A percentile compares a stretch with the other conserved stretches of the same genome.
These are phyloP conservation scores for Colletotrichum noveboracense DNA, from an alignment of 2,329 filamentous ascomycete genomes.

Conservation along the genomic window DNA sequence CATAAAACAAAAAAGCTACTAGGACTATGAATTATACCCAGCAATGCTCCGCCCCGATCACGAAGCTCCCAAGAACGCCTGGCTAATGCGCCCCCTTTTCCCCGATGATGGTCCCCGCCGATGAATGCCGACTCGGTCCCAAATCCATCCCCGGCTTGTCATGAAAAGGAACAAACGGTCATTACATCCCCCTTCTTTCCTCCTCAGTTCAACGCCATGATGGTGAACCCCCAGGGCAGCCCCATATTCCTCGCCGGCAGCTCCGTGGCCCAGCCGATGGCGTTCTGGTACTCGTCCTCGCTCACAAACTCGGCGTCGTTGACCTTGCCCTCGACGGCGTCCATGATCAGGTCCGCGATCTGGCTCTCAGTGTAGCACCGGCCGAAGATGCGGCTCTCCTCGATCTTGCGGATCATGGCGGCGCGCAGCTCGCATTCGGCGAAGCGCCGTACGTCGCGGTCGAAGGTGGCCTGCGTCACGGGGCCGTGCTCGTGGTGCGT, in stretches of 20 bases:
- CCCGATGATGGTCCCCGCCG: neutral
- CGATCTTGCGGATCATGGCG: conserved; percentile 33
- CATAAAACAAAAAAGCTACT: neutral
- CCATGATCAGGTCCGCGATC: conserved; percentile 36
- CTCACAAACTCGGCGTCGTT: conserved; percentile 11
- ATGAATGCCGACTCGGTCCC: neutral
- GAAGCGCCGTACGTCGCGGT: conserved; percentile 34
- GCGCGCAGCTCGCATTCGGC: conserved; percentile 31
- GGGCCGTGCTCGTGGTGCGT: conserved; percentile 7
- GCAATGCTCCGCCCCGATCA: conserved; percentile 18
- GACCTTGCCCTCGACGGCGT: conserved; percentile 28
- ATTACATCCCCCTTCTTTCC: neutral
- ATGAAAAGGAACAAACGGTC: neutral
- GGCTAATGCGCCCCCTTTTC: conserved; percentile 4
- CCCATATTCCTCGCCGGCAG: conserved; percentile 39
- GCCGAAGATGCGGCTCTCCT: conserved; percentile 32
- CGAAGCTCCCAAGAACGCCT: conserved; percentile 7
- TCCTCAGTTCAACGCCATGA: conserved; percentile 39
- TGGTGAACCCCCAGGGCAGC: conserved; percentile 40
- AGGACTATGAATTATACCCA: conserved; percentile 22
- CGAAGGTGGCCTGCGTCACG: conserved; percentile 26
- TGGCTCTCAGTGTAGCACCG: conserved; percentile 36
- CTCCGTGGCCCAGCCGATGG: conserved; percentile 32
- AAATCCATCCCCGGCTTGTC: neutral
- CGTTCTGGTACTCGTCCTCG: conserved; percentile 25